These are phyloP conservation scores for Botryotinia narcissicola DNA, from an alignment of 2,329 filamentous ascomycete genomes.

Conservation along the genomic window DNA sequence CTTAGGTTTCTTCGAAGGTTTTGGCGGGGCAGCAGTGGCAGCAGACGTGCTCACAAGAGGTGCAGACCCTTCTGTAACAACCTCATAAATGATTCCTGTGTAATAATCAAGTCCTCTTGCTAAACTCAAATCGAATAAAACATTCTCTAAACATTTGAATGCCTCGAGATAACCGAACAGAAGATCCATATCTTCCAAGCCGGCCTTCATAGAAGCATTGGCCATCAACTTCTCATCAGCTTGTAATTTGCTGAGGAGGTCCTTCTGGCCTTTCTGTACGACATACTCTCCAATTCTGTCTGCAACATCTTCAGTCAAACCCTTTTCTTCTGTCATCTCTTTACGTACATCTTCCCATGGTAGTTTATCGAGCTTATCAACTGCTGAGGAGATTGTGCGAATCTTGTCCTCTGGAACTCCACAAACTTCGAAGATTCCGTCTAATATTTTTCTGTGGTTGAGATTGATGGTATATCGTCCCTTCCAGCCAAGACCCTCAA, in stretches of 20 bases:
- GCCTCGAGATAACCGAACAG: constrained; percentile 80
- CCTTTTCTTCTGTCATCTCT: constrained; percentile 94
- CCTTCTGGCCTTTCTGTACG: constrained; percentile 69
- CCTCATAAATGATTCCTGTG: constrained; percentile 75
- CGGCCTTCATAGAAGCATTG: constrained; percentile 74
- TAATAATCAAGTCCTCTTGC: constrained; percentile 88
- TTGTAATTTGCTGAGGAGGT: constrained; percentile 69
- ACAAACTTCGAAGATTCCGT: constrained; percentile 87
- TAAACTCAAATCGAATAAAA: constrained; percentile 87
- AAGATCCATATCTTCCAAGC: constrained; percentile 75
- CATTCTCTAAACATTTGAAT: constrained; percentile 67
- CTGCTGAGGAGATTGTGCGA: constrained; percentile 83
- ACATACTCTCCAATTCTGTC: constrained; percentile 87
- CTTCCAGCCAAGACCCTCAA: constrained; percentile 73
- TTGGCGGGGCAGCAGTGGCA: constrained; percentile 42
- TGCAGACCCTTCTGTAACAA: constrained; percentile 67
- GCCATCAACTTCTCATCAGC: constrained; percentile 64
- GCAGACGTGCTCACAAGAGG: constrained; percentile 40
- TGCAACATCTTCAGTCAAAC: constrained; percentile 70
- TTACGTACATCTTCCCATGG: constrained; percentile 86
- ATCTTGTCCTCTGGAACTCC: constrained; percentile 87
- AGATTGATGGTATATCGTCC: constrained; percentile 74
- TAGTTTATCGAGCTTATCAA: constrained; percentile 93
- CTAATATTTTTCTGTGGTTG: constrained; percentile 91
- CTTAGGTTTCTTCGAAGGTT: constrained; percentile 43